phyloP scores from a whole-genome alignment of 192 early-diverging fungal genomes.

The Chytriomyces confervae region DNA sequence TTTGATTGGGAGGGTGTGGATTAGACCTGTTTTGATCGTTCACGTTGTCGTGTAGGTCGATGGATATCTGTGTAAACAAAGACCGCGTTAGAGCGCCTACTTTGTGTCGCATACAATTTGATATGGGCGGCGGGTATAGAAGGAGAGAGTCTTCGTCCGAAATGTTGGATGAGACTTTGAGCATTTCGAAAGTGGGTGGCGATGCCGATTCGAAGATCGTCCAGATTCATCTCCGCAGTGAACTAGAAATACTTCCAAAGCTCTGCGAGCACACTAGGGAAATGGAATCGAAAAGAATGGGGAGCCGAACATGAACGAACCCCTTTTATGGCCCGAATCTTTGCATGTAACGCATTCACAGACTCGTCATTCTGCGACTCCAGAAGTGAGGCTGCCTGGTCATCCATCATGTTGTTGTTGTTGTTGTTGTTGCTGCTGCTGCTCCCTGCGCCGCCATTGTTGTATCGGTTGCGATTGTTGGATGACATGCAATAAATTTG shows the following conservation, averaged over 20 bases:
- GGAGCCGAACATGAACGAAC: conserved; percentile 3
- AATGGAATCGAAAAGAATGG: neutral
- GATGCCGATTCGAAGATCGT: too few relatives aligned
- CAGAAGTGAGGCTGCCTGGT: conserved; percentile 35
- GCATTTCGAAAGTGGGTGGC: too few relatives aligned
- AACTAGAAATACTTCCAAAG: too few relatives aligned
- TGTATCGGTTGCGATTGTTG: conserved; percentile 23
- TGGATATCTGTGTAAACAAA: conserved; percentile 31
- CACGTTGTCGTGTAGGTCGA: conserved; percentile 34
- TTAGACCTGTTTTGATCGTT: conserved; percentile 32
- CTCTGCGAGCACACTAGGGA: too few relatives aligned
- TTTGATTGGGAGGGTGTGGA: neutral
- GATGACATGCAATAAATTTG: neutral
- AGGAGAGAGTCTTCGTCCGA: too few relatives aligned
- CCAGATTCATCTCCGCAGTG: too few relatives aligned
- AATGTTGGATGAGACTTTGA: too few relatives aligned
- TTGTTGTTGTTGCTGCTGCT: neutral
- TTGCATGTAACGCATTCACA: conserved; percentile 32
- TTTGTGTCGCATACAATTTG: too few relatives aligned
- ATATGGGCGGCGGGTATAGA: too few relatives aligned
- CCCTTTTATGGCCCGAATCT: conserved; percentile 36
- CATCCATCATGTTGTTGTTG: neutral
- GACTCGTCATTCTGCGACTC: conserved; percentile 32
- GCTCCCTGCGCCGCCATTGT: neutral
- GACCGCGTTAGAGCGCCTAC: too few relatives aligned